Conservation (phyloP, 768 basidiomycete genomes). For the Psilocybe subaeruginosa region DNA sequence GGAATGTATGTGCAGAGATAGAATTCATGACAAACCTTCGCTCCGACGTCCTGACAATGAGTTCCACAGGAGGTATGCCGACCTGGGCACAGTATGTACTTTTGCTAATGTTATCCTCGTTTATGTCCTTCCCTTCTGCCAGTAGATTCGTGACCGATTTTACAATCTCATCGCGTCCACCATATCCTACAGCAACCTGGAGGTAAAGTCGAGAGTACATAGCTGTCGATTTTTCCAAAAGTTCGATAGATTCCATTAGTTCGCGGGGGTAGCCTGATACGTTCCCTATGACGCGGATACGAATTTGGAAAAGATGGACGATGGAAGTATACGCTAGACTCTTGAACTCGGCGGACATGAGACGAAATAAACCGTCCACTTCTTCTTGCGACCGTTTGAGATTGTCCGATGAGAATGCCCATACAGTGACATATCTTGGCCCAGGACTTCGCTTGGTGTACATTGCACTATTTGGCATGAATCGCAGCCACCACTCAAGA, state of each 20-base stretch:
- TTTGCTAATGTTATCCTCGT: neutral
- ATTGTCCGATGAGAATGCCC: conserved; percentile 6
- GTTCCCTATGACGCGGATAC: conserved; percentile 1
- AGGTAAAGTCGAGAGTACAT: neutral
- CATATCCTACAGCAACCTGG: conserved; percentile 2
- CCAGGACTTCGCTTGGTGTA: neutral
- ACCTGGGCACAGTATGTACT: neutral
- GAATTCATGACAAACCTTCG: neutral
- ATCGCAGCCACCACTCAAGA: conserved; percentile 5
- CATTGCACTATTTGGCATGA: neutral
- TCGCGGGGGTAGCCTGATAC: neutral
- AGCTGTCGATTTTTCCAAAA: neutral
- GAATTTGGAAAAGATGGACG: conserved; percentile 2
- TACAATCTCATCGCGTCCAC: conserved; percentile 4
- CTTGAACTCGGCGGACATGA: conserved; percentile 1
- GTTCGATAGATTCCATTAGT: neutral
- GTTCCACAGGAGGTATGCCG: conserved; percentile 1
- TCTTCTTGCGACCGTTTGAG: neutral
- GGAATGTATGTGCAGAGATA: no score
- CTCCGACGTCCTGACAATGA: conserved; percentile 1
- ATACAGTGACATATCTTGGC: neutral
- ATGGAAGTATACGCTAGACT: neutral
- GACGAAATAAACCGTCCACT: neutral
- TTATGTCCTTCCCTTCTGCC: neutral
- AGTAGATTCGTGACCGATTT: neutral